Evolutionary conservation across 2,329 filamentous ascomycete genomes (phyloP).

Genomic region (Pseudopyricularia javanii): DNA sequence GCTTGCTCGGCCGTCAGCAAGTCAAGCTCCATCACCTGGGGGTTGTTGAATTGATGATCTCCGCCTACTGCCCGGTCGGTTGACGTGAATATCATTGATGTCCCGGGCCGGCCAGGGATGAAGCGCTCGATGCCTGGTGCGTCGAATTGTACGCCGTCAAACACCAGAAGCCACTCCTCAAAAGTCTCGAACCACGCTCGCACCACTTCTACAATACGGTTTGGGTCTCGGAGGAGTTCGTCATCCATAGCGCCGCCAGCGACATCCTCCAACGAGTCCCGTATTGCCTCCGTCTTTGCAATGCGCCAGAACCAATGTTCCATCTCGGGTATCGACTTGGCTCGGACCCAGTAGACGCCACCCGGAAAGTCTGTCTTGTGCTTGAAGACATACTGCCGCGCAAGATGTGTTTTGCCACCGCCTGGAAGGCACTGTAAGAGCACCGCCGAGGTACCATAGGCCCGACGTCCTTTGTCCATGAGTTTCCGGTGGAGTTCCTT

Average conservation of each 20-base stretch:
- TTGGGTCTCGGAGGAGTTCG: constrained; percentile 22
- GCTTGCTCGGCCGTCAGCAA: constrained; percentile 44
- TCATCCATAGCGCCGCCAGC: constrained; percentile 16
- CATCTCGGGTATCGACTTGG: constrained; percentile 44
- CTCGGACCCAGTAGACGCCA: constrained; percentile 59
- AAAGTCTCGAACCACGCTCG: constrained; percentile 48
- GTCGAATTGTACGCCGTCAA: constrained; percentile 55
- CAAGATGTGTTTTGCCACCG: constrained; percentile 57
- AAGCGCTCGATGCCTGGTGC: constrained; percentile 43
- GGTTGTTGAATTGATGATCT: constrained; percentile 47
- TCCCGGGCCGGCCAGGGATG: constrained; percentile 51
- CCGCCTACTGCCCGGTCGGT: constrained; percentile 44
- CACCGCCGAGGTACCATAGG: constrained; percentile 48
- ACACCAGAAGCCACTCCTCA: constrained; percentile 53
- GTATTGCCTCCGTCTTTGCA: constrained; percentile 41
- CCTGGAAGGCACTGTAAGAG: constrained; percentile 53
- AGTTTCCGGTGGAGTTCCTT: constrained; percentile 45
- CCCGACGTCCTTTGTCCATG: constrained; percentile 40
- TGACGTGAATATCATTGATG: constrained; percentile 57
- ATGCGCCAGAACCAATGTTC: constrained; percentile 55
- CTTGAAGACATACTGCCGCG: constrained; percentile 52
- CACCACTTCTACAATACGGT: constrained; percentile 42
- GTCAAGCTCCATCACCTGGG: constrained; percentile 40
- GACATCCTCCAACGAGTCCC: constrained; percentile 15
- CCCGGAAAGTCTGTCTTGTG: constrained; percentile 48